These are phyloP conservation scores for Neurospora africana DNA, from an alignment of 495 filamentous ascomycete genomes.

Conservation along the genomic window DNA sequence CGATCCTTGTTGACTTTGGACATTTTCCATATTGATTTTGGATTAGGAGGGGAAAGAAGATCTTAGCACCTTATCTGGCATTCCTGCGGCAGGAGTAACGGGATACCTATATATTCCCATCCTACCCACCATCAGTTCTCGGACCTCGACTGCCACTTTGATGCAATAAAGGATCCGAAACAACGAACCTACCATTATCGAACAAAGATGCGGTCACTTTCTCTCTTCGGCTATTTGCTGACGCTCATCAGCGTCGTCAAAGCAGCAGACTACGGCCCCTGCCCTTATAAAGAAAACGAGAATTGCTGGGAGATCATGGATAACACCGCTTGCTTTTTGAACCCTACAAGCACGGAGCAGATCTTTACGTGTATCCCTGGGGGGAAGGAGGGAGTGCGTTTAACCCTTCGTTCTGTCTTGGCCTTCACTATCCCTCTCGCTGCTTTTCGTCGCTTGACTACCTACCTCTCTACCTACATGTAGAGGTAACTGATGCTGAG, in stretches of 20 bases:
- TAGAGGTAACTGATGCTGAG: no score
- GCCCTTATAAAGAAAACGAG: conserved; percentile 12
- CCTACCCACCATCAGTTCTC: no score
- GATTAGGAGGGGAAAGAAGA: no score
- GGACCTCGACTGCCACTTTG: no score
- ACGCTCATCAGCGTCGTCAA: not conserved
- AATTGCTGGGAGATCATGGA: conserved; percentile 20
- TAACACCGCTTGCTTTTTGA: conserved; percentile 16
- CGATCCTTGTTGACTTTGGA: not conserved
- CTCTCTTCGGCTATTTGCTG: not conserved
- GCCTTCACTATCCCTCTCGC: no score
- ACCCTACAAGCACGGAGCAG: conserved; percentile 8
- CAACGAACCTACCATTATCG: no score
- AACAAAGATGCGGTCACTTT: no score
- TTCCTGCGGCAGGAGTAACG: not conserved
- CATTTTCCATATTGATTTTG: not conserved
- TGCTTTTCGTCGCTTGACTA: no score
- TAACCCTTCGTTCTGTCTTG: no score
- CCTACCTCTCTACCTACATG: no score
- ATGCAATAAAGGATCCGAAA: no score
- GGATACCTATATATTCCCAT: no score
- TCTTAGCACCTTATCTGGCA: not conserved
- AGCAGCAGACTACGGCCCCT: conserved; percentile 13
- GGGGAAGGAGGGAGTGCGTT: conserved; percentile 2
- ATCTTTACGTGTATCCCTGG: conserved; percentile 13